These are phyloP conservation scores for Fusarium odoratissimum DNA, from an alignment of 2,329 filamentous ascomycete genomes.

Conservation along the genomic window DNA sequence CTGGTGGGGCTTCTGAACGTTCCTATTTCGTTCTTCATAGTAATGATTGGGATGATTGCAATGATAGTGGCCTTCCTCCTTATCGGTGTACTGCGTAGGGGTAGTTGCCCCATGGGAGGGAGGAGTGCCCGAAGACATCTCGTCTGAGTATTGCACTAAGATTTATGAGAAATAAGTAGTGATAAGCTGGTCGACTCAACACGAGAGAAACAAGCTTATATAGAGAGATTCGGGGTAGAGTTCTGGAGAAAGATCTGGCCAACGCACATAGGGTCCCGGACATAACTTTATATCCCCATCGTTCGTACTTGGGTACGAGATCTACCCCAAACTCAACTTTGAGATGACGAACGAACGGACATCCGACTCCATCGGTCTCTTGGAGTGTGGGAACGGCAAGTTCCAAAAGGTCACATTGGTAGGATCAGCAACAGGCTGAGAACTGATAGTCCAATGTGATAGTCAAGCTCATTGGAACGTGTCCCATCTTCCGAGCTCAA, in stretches of 20 bases:
- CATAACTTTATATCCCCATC: constrained; percentile 25
- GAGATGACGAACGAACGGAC: constrained; percentile 19
- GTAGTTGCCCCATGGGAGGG: constrained; percentile 40
- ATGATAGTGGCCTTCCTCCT: constrained; percentile 32
- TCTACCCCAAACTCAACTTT: constrained; percentile 30
- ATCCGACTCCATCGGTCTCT: constrained; percentile 15
- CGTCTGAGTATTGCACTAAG: not conserved
- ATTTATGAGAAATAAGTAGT: not conserved
- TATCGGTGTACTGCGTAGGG: constrained; percentile 42
- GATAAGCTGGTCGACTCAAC: not conserved
- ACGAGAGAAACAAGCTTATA: not conserved
- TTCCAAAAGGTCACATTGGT: constrained; percentile 1
- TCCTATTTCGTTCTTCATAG: constrained; percentile 19
- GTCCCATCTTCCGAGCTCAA: constrained; percentile 11
- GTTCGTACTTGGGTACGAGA: constrained; percentile 3
- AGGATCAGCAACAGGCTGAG: constrained; percentile 23
- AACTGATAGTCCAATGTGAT: constrained; percentile 9
- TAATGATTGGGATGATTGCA: constrained; percentile 31
- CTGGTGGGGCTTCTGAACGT: constrained; percentile 45
- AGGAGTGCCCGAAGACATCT: constrained; percentile 38
- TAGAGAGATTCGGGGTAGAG: not conserved
- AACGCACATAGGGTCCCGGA: constrained; percentile 14
- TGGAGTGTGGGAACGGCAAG: constrained; percentile 14
- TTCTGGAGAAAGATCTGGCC: constrained; percentile 4
- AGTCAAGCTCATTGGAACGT: not conserved